Evolutionary conservation across 2,329 filamentous ascomycete genomes (phyloP), one percentile per base, ranked within the genome.

Genomic region (Epichloe typhina): DNA sequence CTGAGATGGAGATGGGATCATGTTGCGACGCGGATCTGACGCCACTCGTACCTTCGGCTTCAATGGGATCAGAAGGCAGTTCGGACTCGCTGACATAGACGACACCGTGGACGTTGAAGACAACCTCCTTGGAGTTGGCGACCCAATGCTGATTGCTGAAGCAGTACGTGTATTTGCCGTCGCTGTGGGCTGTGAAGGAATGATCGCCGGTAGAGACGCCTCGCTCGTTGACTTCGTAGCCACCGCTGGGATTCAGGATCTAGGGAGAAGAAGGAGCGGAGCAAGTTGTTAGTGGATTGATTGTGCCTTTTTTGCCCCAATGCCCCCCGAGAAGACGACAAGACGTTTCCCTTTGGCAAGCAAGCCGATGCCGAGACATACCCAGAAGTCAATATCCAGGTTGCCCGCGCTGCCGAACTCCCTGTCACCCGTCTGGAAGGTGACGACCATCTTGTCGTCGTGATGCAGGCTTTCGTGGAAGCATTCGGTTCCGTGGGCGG

Each of bases 91-190:
- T 86, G 48, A 98, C 89, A 70, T 97, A 98, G 65, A 98, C 91
- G 58, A 98, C 88, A 60, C 93, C 93, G 71, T 98, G 93, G 49
- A 98, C 93, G 69, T 98, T 98, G 81, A 98, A 98, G 51, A 88
- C 95, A 50, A 98, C 91, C 69, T 98, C 93, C 73, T 98, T 98
- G 66, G 82, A 94, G 69, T 88, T 88, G 53, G 90, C 89, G 53
- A 88, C 87, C 89, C 91, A 98, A 69, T 93, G 85, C 75, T 97
- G 91, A 72, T 98, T 98, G 71, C 93, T 94, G 74, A 98, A 98
- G 81, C 93, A 98, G 81, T 98, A 98, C 52, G 80, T 75, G 73
- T 86, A 96, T 72, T 86, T 89, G 57, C 93, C 93, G 68, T 98
- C 90, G 64, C 82, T 72, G 60, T 77, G 74, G 48, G 93, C 90